Percentiles rank a stretch among this genome's conserved stretches.
These are phyloP conservation scores for Lycium barbarum DNA, from an alignment of 257 asterid genomes.

Conservation along the genomic window DNA sequence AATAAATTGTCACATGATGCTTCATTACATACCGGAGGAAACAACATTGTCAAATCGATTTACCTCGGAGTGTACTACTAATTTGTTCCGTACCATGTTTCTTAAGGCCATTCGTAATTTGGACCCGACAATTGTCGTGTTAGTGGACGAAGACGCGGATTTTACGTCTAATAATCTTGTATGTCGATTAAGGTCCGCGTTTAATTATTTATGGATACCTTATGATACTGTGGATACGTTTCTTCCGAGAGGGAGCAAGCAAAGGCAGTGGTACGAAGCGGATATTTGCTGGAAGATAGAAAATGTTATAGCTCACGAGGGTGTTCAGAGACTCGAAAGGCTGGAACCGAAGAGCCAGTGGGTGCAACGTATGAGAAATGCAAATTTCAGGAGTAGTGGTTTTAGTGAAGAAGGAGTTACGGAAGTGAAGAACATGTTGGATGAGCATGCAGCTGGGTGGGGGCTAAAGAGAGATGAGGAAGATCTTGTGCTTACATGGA, in stretches of 20 bases:
- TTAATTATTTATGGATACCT: slow-evolving; percentile 91
- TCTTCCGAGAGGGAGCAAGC: slow-evolving; percentile 72
- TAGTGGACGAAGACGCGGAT: slow-evolving; percentile 93
- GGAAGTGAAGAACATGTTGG: slow-evolving; percentile 85
- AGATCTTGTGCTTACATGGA: slow-evolving; percentile 89
- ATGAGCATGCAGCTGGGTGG: slow-evolving; percentile 98
- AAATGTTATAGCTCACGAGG: slow-evolving; percentile 82
- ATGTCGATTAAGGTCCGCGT: slow-evolving; percentile 72
- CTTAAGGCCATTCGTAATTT: slow-evolving; percentile 62
- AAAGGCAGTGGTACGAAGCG: slow-evolving; percentile 90
- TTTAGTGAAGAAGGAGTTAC: slow-evolving; percentile 71
- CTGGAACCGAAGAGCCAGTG: slow-evolving; percentile 70
- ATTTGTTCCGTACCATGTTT: slow-evolving; percentile 55
- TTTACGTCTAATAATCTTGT: slow-evolving; percentile 74
- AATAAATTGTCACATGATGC: slow-evolving; percentile 90
- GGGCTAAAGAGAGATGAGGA: slow-evolving; percentile 89
- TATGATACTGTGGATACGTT: slow-evolving; percentile 85
- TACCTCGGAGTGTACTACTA: not conserved
- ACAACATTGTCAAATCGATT: slow-evolving; percentile 42
- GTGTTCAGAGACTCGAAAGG: slow-evolving; percentile 75
- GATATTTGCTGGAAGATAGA: slow-evolving; percentile 92
- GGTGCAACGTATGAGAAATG: slow-evolving; percentile 77
- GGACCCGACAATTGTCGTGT: slow-evolving; percentile 62
- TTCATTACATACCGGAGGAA: slow-evolving; percentile 87
- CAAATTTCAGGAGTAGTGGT: slow-evolving; percentile 52